These are phyloP conservation scores for Herpetomonas samuelpessoai DNA, from an alignment of 208 protist genomes.

Conservation along the genomic window DNA sequence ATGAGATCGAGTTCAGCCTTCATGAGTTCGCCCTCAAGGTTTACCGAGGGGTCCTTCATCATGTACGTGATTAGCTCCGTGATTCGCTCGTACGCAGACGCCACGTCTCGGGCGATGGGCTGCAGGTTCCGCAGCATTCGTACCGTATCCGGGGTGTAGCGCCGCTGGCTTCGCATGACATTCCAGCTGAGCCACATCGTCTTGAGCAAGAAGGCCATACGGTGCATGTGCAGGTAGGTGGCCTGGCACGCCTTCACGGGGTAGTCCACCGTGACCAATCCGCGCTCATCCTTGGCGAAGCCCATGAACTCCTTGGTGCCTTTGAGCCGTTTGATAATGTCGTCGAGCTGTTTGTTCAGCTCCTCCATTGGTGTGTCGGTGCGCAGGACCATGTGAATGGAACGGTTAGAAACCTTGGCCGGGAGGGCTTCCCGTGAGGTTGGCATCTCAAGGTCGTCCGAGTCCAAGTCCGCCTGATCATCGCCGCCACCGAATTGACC, in stretches of 20 bases:
- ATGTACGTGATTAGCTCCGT: slow-evolving; percentile 64
- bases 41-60: slow-evolving; percentile 53
- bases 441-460: neutral
- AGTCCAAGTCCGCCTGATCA: neutral
- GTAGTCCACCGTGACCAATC: slow-evolving; percentile 67
- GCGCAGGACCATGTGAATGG: slow-evolving; percentile 38
- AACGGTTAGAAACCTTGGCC: slow-evolving; percentile 37
- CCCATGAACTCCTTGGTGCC: slow-evolving; percentile 70
- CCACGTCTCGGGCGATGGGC: slow-evolving; percentile 59
- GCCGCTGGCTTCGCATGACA: slow-evolving; percentile 65
- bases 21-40: slow-evolving; percentile 73
- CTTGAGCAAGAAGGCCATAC: slow-evolving; percentile 72
- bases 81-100: slow-evolving; percentile 59
- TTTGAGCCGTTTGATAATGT: slow-evolving; percentile 58
- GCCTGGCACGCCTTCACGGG: slow-evolving; percentile 65
- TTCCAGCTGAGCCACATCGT: slow-evolving; percentile 87
- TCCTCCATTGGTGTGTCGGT: slow-evolving; percentile 46
- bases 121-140: slow-evolving; percentile 62
- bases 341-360: slow-evolving; percentile 39
- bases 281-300: slow-evolving; percentile 74
- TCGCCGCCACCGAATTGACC: too few relatives aligned
- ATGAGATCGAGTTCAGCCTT: slow-evolving; percentile 71
- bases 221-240: slow-evolving; percentile 67
- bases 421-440: neutral
- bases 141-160: slow-evolving; percentile 39